These are phyloP conservation scores for Astraeus odoratus DNA, from an alignment of 768 basidiomycete species.

Conservation along the genomic window DNA sequence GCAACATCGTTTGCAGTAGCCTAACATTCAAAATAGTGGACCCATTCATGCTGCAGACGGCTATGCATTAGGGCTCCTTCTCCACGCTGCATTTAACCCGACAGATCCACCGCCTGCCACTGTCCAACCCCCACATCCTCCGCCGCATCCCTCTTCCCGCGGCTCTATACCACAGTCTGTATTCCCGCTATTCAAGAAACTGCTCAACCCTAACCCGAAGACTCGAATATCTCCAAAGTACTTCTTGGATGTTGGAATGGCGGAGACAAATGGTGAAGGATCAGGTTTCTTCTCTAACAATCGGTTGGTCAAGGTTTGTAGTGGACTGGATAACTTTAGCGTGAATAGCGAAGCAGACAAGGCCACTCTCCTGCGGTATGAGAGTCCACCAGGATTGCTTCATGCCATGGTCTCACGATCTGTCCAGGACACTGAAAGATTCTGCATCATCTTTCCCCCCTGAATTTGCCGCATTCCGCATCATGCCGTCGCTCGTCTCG, in stretches of 20 bases:
- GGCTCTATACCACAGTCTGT: slow-evolving; percentile 69
- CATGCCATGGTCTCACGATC: neutral
- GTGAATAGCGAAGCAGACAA: slow-evolving; percentile 81
- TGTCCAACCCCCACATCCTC: slow-evolving; percentile 65
- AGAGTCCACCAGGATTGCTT: neutral
- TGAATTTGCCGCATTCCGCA: slow-evolving; percentile 76
- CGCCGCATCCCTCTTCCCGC: slow-evolving; percentile 67
- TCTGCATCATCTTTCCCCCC: slow-evolving; percentile 73
- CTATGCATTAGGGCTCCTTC: slow-evolving; percentile 81
- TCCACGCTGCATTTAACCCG: slow-evolving; percentile 87
- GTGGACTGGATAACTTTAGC: slow-evolving; percentile 79
- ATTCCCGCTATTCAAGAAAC: slow-evolving; percentile 78
- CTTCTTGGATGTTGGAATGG: slow-evolving; percentile 79
- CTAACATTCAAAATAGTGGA: slow-evolving; percentile 25
- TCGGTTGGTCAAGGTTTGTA: slow-evolving; percentile 75
- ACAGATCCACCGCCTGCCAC: slow-evolving; percentile 63
- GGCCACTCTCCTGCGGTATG: slow-evolving; percentile 57
- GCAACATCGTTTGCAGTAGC: neutral
- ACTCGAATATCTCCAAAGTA: slow-evolving; percentile 66
- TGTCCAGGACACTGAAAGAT: slow-evolving; percentile 65
- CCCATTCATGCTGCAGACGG: slow-evolving; percentile 68
- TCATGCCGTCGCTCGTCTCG: slow-evolving; percentile 81
- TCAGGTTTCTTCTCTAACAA: slow-evolving; percentile 81
- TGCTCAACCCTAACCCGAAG: slow-evolving; percentile 86
- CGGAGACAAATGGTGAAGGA: slow-evolving; percentile 46